These are phyloP conservation scores for Penicillium digitatum DNA, from an alignment of 2,329 filamentous ascomycete species.

Conservation along the genomic window DNA sequence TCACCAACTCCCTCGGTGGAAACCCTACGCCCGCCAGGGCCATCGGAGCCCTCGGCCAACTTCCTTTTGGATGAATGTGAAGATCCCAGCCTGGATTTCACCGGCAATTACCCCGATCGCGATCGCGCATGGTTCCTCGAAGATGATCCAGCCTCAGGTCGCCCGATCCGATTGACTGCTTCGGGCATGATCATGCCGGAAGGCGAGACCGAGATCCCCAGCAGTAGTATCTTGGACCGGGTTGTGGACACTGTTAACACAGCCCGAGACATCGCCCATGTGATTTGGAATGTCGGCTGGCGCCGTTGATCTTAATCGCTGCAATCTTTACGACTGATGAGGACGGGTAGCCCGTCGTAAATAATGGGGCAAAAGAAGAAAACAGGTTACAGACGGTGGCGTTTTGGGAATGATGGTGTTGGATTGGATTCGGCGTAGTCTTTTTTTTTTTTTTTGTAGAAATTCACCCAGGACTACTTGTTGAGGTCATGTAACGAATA, in stretches of 20 bases:
- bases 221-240: conserved; percentile 67
- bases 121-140: conserved; percentile 42
- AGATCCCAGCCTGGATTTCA: conserved; percentile 45
- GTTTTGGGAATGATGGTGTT: not conserved
- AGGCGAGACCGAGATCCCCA: conserved; percentile 65
- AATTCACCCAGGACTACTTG: not conserved
- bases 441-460: not conserved
- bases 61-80: conserved; percentile 63
- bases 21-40: conserved; percentile 62
- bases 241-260: conserved; percentile 75
- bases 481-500: not conserved
- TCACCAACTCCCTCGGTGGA: conserved; percentile 79
- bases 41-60: conserved; percentile 59
- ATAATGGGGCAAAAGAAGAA: not conserved
- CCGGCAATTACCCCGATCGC: conserved; percentile 23
- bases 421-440: not conserved
- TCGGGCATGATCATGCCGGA: conserved; percentile 92
- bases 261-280: conserved; percentile 60
- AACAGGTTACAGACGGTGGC: not conserved
- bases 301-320: conserved; percentile 41
- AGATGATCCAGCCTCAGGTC: conserved; percentile 51
- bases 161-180: conserved; percentile 69
- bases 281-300: conserved; percentile 66
- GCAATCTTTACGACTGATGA: not conserved
- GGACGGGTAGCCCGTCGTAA: not conserved